phyloP scores from a whole-genome alignment of 2,329 filamentous ascomycete species.

The Boeremia exigua region DNA sequence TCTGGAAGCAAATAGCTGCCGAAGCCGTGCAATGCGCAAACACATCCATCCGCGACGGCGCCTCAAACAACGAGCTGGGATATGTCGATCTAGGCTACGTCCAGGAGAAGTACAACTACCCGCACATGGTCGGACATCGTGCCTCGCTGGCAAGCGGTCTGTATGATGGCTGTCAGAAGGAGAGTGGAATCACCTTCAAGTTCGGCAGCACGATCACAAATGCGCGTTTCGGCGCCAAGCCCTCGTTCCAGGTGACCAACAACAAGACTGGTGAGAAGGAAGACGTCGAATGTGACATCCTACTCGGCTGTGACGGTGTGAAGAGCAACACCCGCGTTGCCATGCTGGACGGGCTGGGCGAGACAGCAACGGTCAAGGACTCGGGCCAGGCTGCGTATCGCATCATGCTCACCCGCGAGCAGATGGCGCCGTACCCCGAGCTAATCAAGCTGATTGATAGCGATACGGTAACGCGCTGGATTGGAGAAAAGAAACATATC shows the following conservation, averaged over 20 bases:
- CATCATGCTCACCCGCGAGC: conserved; percentile 73
- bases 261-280: conserved; percentile 60
- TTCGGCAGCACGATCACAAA: conserved; percentile 65
- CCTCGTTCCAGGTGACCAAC: conserved; percentile 65
- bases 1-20: conserved; percentile 72
- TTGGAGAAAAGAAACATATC: conserved; percentile 76
- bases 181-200: conserved; percentile 68
- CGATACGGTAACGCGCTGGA: conserved; percentile 75
- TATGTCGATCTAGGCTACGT: conserved; percentile 75
- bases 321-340: conserved; percentile 55
- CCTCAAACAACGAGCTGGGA: conserved; percentile 71
- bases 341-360: conserved; percentile 61
- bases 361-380: conserved; percentile 65
- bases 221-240: conserved; percentile 63
- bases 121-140: conserved; percentile 82
- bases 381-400: conserved; percentile 80
- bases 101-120: conserved; percentile 70
- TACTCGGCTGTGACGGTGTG: conserved; percentile 58
- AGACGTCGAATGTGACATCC: conserved; percentile 57
- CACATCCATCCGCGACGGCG: conserved; percentile 76
- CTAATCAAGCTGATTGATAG: conserved; percentile 70
- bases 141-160: conserved; percentile 72
- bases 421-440: conserved; percentile 72
- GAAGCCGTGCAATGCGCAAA: conserved; percentile 74
- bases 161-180: conserved; percentile 72